Percentiles rank a stretch among this genome's conserved stretches.
These are phyloP conservation scores for Didymella exigua DNA, from an alignment of 2,329 filamentous ascomycete genomes.

Conservation along the genomic window DNA sequence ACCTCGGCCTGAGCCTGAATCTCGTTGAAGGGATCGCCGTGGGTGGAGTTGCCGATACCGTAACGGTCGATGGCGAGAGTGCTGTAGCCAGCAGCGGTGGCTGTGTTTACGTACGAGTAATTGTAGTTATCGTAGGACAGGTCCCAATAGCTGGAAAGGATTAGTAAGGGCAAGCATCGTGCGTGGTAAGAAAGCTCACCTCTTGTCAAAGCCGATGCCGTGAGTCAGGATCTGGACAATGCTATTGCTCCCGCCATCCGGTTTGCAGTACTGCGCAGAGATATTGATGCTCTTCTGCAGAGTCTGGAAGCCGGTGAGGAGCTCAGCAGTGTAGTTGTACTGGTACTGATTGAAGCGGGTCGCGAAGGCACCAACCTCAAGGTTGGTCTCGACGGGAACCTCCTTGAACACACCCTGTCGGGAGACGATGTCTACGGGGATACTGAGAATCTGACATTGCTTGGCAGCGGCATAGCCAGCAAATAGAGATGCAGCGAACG, in stretches of 20 bases:
- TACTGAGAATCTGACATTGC: slow-evolving; percentile 58
- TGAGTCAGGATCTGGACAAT: slow-evolving; percentile 58
- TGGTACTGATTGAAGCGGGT: slow-evolving; percentile 23
- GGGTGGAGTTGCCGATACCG: slow-evolving; percentile 64
- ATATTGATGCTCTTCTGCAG: slow-evolving; percentile 63
- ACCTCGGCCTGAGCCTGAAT: slow-evolving; percentile 65
- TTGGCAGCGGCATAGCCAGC: slow-evolving; percentile 29
- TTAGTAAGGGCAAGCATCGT: background rate
- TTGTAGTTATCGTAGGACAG: slow-evolving; percentile 62
- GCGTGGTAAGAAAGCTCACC: slow-evolving; percentile 32
- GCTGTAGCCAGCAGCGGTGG: slow-evolving; percentile 62
- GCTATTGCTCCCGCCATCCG: slow-evolving; percentile 48
- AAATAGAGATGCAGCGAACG: slow-evolving; percentile 25
- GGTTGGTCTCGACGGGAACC: slow-evolving; percentile 55
- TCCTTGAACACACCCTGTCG: slow-evolving; percentile 61
- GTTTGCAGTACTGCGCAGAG: slow-evolving; percentile 66
- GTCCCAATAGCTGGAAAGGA: slow-evolving; percentile 63
- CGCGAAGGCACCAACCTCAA: slow-evolving; percentile 64
- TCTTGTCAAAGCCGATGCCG: slow-evolving; percentile 61
- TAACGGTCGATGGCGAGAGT: slow-evolving; percentile 68
- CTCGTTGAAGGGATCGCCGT: slow-evolving; percentile 64
- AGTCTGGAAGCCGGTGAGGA: slow-evolving; percentile 57
- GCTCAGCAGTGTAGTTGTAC: slow-evolving; percentile 54
- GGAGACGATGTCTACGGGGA: slow-evolving; percentile 62
- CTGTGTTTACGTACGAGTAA: slow-evolving; percentile 66